Evolutionary conservation across 164 flowering plant species (phyloP).

Genomic region (Vitis labrusca): DNA sequence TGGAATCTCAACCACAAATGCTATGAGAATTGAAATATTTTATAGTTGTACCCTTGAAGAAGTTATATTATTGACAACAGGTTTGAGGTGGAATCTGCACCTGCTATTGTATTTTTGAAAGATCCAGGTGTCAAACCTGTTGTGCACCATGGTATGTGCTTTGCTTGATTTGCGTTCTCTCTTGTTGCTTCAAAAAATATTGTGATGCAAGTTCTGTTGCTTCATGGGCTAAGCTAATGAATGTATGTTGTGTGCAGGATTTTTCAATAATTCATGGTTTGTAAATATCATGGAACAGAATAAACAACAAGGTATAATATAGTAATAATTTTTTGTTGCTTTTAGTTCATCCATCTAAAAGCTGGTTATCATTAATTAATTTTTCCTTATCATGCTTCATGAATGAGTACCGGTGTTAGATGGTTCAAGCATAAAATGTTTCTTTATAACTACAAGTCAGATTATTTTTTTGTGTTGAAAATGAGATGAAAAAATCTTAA

Average conservation of each 20-base stretch:
- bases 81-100: slow-evolving; percentile 93
- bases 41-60: not conserved
- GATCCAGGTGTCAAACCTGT: slow-evolving; percentile 86
- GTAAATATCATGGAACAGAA: slow-evolving; percentile 68
- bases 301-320: slow-evolving; percentile 65
- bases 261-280: slow-evolving; percentile 55
- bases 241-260: slow-evolving; percentile 45
- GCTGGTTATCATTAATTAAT: not conserved
- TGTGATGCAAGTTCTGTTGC: not conserved
- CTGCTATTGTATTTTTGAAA: slow-evolving; percentile 82
- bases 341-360: not conserved
- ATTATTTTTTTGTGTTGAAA: no score
- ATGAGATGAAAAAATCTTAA: no score
- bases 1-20: not conserved
- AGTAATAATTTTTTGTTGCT: not conserved
- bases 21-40: not conserved
- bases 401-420: no score
- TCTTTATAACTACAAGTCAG: no score
- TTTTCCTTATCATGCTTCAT: slow-evolving; percentile 2
- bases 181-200: not conserved
- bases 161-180: not conserved
- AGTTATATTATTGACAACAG: slow-evolving; percentile 31
- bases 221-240: slow-evolving; percentile 1
- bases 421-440: no score
- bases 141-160: slow-evolving; percentile 66